A percentile compares a stretch with the other conserved stretches of the same genome.
These are phyloP conservation scores for Cinchona pubescens DNA, from an alignment of 257 asterid species.

Conservation along the genomic window DNA sequence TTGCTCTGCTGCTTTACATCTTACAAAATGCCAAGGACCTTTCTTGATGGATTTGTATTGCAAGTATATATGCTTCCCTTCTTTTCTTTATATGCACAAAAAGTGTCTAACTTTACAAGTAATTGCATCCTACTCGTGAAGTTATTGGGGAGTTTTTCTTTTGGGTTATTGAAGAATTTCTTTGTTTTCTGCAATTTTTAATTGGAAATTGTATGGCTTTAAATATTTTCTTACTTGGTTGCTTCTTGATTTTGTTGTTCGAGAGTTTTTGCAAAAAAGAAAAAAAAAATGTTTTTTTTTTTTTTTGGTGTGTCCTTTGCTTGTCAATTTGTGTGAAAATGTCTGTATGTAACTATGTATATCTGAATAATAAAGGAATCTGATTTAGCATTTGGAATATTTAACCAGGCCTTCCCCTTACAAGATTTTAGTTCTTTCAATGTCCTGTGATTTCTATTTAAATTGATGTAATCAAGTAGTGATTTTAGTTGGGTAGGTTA, in stretches of 20 bases:
- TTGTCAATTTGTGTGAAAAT: not conserved
- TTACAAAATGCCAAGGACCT: constrained; percentile 77
- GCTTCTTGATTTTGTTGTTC: no score
- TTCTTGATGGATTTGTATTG: constrained; percentile 32
- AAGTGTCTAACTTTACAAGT: no score
- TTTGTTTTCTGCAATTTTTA: not conserved
- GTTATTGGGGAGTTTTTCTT: no score
- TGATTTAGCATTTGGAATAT: no score
- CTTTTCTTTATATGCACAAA: no score
- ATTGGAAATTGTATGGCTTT: not conserved
- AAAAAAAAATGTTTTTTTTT: no score
- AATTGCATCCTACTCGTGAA: no score
- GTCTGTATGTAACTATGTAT: not conserved
- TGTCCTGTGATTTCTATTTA: not conserved
- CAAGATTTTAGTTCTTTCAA: not conserved
- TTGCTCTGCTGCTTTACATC: constrained; percentile 93
- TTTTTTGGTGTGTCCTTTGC: no score
- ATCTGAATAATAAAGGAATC: not conserved
- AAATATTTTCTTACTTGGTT: no score
- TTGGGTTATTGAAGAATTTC: not conserved
- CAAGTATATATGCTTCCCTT: not conserved
- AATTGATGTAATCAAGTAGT: not conserved
- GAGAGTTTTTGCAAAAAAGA: no score
- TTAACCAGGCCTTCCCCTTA: not conserved
- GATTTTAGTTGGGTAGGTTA: not conserved